Conservation (phyloP, 495 filamentous ascomycete species). For the Venustampulla echinocandica region DNA sequence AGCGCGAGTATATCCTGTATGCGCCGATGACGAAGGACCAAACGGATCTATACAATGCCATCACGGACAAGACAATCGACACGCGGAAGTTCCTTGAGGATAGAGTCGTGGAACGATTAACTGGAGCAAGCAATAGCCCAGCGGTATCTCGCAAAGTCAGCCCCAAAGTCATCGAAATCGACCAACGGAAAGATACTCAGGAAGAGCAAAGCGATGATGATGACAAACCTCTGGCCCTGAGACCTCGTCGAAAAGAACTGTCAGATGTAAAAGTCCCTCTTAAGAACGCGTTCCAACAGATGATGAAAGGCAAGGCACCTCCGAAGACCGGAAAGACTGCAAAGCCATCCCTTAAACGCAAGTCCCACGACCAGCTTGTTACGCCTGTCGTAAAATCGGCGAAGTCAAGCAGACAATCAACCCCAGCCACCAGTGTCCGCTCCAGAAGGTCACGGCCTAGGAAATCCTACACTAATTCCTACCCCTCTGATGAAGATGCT, state of each 20-base stretch:
- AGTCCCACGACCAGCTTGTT: conserved; percentile 27
- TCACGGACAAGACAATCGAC: conserved; percentile 60
- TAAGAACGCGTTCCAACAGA: conserved; percentile 20
- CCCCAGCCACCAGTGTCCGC: conserved; percentile 48
- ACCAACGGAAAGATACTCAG: neutral
- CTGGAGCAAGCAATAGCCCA: conserved; percentile 29
- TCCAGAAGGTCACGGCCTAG: conserved; percentile 31
- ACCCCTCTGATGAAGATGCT: conserved; percentile 57
- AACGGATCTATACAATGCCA: conserved; percentile 81
- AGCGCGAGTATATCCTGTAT: conserved; percentile 91
- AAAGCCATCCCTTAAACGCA: conserved; percentile 35
- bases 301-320: conserved; percentile 16
- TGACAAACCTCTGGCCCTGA: conserved; percentile 14
- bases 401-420: conserved; percentile 63
- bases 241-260: neutral
- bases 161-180: neutral
- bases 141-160: conserved; percentile 20
- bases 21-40: conserved; percentile 83
- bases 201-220: conserved; percentile 17
- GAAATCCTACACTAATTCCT: conserved; percentile 39
- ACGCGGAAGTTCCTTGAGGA: conserved; percentile 75
- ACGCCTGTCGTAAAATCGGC: conserved; percentile 49
- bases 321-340: conserved; percentile 16
- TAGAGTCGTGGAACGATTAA: conserved; percentile 68
- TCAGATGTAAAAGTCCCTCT: conserved; percentile 2